Conservation (phyloP, 192 early-diverging fungal species). For the Mortierella antarctica region DNA sequence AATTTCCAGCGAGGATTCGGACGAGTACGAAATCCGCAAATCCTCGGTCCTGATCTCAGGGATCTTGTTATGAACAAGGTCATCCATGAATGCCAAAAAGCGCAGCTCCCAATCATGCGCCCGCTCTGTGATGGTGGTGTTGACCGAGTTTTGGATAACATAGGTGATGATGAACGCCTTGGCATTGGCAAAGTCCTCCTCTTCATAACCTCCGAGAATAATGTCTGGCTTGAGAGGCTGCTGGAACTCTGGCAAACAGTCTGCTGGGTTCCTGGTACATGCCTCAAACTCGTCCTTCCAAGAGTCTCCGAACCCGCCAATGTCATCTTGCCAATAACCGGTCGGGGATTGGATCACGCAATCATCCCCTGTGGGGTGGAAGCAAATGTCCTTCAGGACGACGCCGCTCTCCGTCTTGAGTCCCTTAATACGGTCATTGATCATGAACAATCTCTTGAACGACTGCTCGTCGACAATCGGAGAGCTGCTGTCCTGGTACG, state of each 20-base stretch:
- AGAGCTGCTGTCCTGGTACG: constrained; percentile 36
- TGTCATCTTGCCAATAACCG: constrained; percentile 71
- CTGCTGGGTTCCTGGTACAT: constrained; percentile 59
- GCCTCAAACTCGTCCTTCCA: constrained; percentile 59
- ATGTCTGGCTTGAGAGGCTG: constrained; percentile 72
- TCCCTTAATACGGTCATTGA: constrained; percentile 59
- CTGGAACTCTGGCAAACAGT: constrained; percentile 70
- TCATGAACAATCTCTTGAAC: constrained; percentile 59
- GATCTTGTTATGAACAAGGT: constrained; percentile 34
- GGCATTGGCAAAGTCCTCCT: constrained; percentile 52
- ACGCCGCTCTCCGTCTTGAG: constrained; percentile 47
- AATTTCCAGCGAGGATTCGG: constrained; percentile 69
- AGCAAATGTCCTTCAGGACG: constrained; percentile 66
- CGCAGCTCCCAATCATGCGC: constrained; percentile 68
- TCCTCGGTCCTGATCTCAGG: constrained; percentile 29
- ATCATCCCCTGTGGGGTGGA: constrained; percentile 67
- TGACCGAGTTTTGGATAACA: constrained; percentile 66
- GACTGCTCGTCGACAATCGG: constrained; percentile 56
- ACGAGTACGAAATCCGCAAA: constrained; percentile 66
- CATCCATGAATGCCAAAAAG: constrained; percentile 52
- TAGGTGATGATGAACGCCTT: constrained; percentile 70
- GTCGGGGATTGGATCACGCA: constrained; percentile 74
- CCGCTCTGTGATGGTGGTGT: constrained; percentile 40
- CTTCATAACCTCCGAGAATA: constrained; percentile 63
- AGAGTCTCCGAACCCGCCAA: constrained; percentile 48